phyloP scores from a whole-genome alignment of 768 basidiomycete species.

The Neoboletus subvelutipes region DNA sequence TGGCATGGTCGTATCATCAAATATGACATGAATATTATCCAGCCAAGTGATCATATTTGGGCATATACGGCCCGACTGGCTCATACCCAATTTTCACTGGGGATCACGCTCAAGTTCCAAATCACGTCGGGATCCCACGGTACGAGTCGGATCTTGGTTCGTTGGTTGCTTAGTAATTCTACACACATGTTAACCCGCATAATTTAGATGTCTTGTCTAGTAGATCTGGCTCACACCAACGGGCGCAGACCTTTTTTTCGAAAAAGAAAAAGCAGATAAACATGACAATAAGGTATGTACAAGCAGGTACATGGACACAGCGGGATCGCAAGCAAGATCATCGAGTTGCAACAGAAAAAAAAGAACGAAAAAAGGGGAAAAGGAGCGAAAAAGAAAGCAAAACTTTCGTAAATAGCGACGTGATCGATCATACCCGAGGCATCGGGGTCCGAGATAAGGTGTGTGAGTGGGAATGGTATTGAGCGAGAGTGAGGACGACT shows the following conservation, averaged over 20 bases:
- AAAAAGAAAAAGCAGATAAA: constrained; percentile 24
- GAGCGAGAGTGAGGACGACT: constrained; percentile 5
- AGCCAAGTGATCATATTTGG: no score
- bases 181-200: neutral
- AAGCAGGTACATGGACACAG: constrained; percentile 30
- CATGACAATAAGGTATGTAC: constrained; percentile 39
- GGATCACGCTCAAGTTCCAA: neutral
- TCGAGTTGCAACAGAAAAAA: constrained; percentile 13
- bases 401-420: constrained; percentile 16
- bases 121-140: neutral
- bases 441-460: constrained; percentile 12
- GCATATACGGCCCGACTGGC: no score
- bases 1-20: no score
- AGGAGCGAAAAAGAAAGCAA: neutral
- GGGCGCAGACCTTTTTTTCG: neutral
- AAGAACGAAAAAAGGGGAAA: neutral
- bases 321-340: constrained; percentile 22
- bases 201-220: neutral
- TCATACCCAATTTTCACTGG: no score
- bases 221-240: constrained; percentile 2
- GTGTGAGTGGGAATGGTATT: neutral
- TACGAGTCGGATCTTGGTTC: neutral
- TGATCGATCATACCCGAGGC: constrained; percentile 3
- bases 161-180: neutral
- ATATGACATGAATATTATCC: no score